phyloP scores from a whole-genome alignment of 345 rosid genomes.

The Hypericum androsaemum region DNA sequence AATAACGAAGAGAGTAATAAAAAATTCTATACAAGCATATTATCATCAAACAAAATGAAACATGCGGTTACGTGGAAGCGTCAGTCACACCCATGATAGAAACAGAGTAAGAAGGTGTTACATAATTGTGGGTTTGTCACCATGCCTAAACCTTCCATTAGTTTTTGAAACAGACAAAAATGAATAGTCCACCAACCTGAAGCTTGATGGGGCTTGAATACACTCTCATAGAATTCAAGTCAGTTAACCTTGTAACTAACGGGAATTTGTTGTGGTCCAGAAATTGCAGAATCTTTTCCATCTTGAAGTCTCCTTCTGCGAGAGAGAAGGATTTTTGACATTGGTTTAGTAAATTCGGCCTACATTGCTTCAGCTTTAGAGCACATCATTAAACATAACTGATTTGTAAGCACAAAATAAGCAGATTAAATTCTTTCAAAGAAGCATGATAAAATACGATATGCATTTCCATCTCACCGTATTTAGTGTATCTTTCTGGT shows the following conservation, averaged over 20 bases:
- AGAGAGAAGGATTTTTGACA: conserved; percentile 1
- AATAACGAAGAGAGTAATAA: background rate
- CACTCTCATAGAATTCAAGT: conserved; percentile 57
- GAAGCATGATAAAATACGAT: background rate
- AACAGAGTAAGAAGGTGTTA: too few relatives aligned
- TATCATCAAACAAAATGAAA: too few relatives aligned
- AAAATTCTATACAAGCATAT: background rate
- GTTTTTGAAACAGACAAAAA: background rate
- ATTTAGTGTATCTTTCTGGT: conserved; percentile 56
- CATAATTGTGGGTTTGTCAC: too few relatives aligned
- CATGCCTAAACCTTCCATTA: background rate
- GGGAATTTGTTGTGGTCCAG: conserved; percentile 69
- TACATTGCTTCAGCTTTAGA: conserved; percentile 3
- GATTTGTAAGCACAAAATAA: background rate
- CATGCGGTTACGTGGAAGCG: too few relatives aligned
- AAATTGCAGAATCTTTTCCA: conserved; percentile 52
- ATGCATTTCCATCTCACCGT: conserved; percentile 43
- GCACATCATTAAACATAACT: too few relatives aligned
- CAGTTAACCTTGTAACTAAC: conserved; percentile 60
- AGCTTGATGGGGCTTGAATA: conserved; percentile 65
- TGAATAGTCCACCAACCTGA: conserved; percentile 42
- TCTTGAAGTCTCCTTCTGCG: conserved; percentile 55
- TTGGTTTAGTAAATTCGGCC: background rate
- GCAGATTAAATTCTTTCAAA: background rate
- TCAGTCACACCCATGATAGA: too few relatives aligned